These are phyloP conservation scores for Solanum medicagineum DNA, from an alignment of 257 asterid genomes.

Conservation along the genomic window DNA sequence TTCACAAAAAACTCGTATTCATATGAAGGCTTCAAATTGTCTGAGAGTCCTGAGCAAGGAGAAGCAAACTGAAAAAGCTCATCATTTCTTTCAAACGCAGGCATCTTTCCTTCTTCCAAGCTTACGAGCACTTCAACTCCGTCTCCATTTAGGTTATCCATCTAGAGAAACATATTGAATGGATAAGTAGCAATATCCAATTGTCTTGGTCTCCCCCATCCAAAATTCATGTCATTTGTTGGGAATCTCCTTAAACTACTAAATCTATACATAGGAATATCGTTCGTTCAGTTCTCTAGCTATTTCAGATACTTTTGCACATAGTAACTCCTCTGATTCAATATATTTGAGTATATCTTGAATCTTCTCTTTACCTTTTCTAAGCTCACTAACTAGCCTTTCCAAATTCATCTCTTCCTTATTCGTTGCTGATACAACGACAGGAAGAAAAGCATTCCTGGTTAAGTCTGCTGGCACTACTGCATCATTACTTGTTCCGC, in stretches of 20 bases:
- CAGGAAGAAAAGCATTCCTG: neutral
- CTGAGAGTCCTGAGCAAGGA: neutral
- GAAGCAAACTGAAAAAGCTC: neutral
- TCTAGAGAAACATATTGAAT: neutral
- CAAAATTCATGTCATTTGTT: neutral
- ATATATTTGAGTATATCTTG: neutral
- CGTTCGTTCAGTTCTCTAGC: neutral
- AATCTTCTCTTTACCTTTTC: neutral
- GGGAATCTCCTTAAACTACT: neutral
- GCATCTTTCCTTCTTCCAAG: neutral
- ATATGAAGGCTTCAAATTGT: neutral
- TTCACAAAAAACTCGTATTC: neutral
- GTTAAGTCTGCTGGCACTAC: neutral
- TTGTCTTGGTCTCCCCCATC: slow-evolving; percentile 1
- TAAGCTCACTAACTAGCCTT: neutral
- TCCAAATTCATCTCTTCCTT: neutral
- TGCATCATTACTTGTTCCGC: neutral
- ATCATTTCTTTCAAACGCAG: neutral
- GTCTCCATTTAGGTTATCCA: neutral
- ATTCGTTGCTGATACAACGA: neutral
- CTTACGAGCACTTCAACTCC: neutral
- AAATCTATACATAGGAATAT: neutral
- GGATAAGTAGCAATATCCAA: neutral
- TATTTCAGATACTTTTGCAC: neutral
- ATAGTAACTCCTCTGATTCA: neutral